Percentiles rank a stretch among this genome's conserved stretches.
Evolutionary conservation across 768 basidiomycete genomes (phyloP).

Genomic region (Phaffia tasmanica): DNA sequence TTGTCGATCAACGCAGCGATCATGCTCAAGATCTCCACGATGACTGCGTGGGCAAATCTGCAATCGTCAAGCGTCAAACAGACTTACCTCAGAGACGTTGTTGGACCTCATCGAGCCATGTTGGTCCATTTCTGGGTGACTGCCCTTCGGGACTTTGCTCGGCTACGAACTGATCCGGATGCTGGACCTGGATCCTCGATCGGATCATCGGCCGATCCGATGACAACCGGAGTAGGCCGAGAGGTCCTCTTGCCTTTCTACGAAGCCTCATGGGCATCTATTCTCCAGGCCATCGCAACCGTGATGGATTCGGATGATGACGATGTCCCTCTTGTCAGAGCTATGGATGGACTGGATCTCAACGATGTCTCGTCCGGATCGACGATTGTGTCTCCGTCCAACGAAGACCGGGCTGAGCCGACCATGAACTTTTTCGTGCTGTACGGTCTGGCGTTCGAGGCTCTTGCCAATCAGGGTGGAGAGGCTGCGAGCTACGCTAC

Average conservation of each 20-base stretch:
- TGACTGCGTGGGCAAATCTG: slow-evolving; percentile 92
- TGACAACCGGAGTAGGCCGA: slow-evolving; percentile 62
- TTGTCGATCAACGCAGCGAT: slow-evolving; percentile 88
- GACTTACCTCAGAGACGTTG: slow-evolving; percentile 63
- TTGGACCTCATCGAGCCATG: slow-evolving; percentile 63
- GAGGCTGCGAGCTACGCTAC: slow-evolving; percentile 24
- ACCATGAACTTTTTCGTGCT: slow-evolving; percentile 73
- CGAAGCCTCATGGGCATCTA: slow-evolving; percentile 62
- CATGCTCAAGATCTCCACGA: slow-evolving; percentile 81
- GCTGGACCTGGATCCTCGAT: slow-evolving; percentile 45
- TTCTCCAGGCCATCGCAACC: slow-evolving; percentile 73
- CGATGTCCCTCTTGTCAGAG: slow-evolving; percentile 48
- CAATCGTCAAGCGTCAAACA: slow-evolving; percentile 59
- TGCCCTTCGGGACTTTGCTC: slow-evolving; percentile 80
- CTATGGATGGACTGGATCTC: slow-evolving; percentile 65
- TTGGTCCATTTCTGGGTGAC: slow-evolving; percentile 80
- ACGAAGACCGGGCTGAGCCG: slow-evolving; percentile 48
- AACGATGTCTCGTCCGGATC: slow-evolving; percentile 2
- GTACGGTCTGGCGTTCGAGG: slow-evolving; percentile 90
- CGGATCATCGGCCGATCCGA: slow-evolving; percentile 13
- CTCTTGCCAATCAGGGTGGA: slow-evolving; percentile 43
- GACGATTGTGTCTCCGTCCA: slow-evolving; percentile 1
- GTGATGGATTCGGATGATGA: slow-evolving; percentile 62
- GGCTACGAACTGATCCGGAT: slow-evolving; percentile 78
- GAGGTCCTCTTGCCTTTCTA: slow-evolving; percentile 91